phyloP scores from a whole-genome alignment of 1,139 yeast species.

The Hanseniaspora gamundiae region DNA sequence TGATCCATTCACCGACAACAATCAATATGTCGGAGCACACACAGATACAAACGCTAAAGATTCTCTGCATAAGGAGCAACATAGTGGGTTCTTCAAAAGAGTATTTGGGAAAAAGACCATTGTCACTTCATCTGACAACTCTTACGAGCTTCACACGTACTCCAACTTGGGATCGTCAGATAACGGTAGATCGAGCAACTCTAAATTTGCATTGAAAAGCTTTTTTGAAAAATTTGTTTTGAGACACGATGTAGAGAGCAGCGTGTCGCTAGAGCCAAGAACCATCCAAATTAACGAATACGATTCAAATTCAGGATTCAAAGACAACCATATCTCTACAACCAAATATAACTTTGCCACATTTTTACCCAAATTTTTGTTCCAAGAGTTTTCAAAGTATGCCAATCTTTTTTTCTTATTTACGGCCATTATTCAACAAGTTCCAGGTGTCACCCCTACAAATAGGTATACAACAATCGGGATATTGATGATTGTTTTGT shows the following conservation, averaged over 20 bases:
- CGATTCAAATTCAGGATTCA: slow-evolving; percentile 43
- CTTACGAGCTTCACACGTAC: slow-evolving; percentile 23
- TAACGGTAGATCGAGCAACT: slow-evolving; percentile 18
- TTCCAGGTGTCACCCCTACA: slow-evolving; percentile 93
- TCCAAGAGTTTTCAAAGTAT: slow-evolving; percentile 94
- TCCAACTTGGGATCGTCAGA: slow-evolving; percentile 13
- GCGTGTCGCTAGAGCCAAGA: slow-evolving; percentile 41
- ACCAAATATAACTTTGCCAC: slow-evolving; percentile 95
- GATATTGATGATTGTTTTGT: slow-evolving; percentile 68
- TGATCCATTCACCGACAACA: slow-evolving; percentile 25
- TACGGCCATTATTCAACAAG: slow-evolving; percentile 92
- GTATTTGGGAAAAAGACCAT: slow-evolving; percentile 16
- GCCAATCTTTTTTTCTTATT: slow-evolving; percentile 90
- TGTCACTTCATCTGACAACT: slow-evolving; percentile 13
- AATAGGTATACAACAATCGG: slow-evolving; percentile 93
- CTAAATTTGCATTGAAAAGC: slow-evolving; percentile 43
- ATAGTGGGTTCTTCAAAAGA: slow-evolving; percentile 13
- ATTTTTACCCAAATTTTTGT: slow-evolving; percentile 83
- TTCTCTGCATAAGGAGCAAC: slow-evolving; percentile 5
- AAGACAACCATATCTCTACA: slow-evolving; percentile 83
- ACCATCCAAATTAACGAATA: slow-evolving; percentile 56
- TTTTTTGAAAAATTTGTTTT: slow-evolving; percentile 36
- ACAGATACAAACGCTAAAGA: slow-evolving; percentile 10
- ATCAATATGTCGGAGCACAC: slow-evolving; percentile 18
- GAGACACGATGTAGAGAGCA: slow-evolving; percentile 21